phyloP scores from a whole-genome alignment of 1,284 basidiomycete genomes.

The Tylopilus microsporus region DNA sequence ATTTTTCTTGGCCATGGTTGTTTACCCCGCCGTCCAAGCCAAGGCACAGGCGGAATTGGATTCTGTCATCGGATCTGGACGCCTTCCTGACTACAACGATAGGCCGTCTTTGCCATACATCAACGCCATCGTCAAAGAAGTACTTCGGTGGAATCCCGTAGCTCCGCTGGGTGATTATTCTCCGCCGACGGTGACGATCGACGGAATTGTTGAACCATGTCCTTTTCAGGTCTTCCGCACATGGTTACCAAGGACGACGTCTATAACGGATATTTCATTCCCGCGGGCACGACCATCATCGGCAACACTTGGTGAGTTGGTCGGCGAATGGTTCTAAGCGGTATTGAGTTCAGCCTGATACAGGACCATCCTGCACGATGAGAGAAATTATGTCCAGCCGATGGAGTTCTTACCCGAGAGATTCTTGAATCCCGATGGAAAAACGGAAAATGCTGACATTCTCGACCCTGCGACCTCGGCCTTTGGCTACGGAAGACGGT shows the following conservation, averaged over 20 bases:
- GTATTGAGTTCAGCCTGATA: conserved; percentile 6
- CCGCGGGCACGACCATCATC: conserved; percentile 37
- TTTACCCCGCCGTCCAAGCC: conserved; percentile 43
- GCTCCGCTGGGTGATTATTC: conserved; percentile 42
- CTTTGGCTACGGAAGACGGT: conserved; percentile 49
- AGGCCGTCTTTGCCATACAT: conserved; percentile 42
- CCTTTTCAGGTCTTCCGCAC: conserved; percentile 38
- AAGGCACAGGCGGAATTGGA: conserved; percentile 47
- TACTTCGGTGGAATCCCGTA: conserved; percentile 51
- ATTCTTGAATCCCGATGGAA: conserved; percentile 34
- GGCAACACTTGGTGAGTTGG: conserved; percentile 37
- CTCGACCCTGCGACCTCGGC: conserved; percentile 39
- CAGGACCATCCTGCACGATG: conserved; percentile 49
- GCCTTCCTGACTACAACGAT: conserved; percentile 46
- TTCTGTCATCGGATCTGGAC: conserved; percentile 36
- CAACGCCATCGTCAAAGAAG: conserved; percentile 44
- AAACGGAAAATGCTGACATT: conserved; percentile 31
- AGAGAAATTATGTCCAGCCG: conserved; percentile 38
- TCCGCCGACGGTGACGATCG: conserved; percentile 9
- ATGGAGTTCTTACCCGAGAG: conserved; percentile 43
- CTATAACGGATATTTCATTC: conserved; percentile 39
- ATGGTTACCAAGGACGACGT: conserved; percentile 39
- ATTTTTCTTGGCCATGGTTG: conserved; percentile 47
- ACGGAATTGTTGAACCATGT: conserved; percentile 6
- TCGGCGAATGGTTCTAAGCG: not conserved